Base-by-base conservation (phyloP, 83 land plant genomes). In the Picea mariana region DNA sequence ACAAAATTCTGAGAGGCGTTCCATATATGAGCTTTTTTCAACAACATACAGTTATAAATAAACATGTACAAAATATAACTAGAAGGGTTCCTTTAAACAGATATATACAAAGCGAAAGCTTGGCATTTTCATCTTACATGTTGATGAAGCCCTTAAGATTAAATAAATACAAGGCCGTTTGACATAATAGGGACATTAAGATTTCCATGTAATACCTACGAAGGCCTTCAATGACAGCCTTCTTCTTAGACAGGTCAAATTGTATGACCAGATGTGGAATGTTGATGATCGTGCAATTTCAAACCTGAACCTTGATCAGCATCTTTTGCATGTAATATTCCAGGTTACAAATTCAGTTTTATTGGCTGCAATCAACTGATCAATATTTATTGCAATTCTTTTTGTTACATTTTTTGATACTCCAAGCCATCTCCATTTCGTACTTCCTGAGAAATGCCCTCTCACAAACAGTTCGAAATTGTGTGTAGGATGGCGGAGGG, bases 321-420 rank as follows among this genome's bases (percentile, higher is more conserved):
- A n/a, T n/a, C n/a, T n/a, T n/a, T n/a, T n/a, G n/a, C n/a, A n/a
- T n/a, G n/a, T n/a, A n/a, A n/a, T n/a, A n/a, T n/a, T n/a, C n/a
- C n/a, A n/a, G n/a, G n/a, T n/a, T n/a, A n/a, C n/a, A n/a, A n/a
- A n/a, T n/a, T n/a, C n/a, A n/a, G n/a, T n/a, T n/a, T n/a, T n/a
- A n/a, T n/a, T n/a, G n/a, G n/a, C 47, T 47, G 55, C 52, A 73
- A 73, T 47, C 24, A 73, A 21, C 55, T 73, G 47, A 44, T 52
- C 23, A 12, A 73, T 42, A 20, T 73, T 49, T 44, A 73, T 73
- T 73, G 21, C 47, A 73, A n/a, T 73, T 73, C 27, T 73, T 73
- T 44, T 73, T 73, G 6, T 47, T 23, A 73, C 12, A 44, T n/a
- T 21, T 20, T 21, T 44, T 73, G 26, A 73, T 73, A 42, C 27